Evolutionary conservation across 768 basidiomycete genomes (phyloP).

Genomic region (Amanita jacksonii): DNA sequence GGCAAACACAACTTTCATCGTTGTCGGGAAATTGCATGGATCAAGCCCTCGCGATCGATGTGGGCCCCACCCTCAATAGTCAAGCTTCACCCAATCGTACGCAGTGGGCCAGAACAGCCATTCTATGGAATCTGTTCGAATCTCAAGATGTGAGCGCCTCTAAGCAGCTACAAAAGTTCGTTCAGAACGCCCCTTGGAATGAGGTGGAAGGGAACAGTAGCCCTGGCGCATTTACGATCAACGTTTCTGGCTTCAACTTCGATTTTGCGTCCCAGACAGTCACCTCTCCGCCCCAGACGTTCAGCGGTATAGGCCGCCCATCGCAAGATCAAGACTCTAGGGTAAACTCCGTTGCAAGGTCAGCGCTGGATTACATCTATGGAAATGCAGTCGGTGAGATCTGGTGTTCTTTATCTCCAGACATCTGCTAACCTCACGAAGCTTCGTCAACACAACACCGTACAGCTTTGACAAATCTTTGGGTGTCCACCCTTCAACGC

Average conservation of each 20-base stretch:
- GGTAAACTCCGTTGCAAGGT: constrained; percentile 27
- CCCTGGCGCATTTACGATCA: constrained; percentile 27
- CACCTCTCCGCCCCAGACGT: constrained; percentile 32
- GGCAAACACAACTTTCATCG: constrained; percentile 36
- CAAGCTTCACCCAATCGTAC: constrained; percentile 27
- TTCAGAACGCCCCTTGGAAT: constrained; percentile 40
- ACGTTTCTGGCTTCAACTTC: constrained; percentile 42
- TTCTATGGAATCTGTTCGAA: constrained; percentile 51
- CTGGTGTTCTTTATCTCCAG: neutral
- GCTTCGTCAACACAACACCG: constrained; percentile 48
- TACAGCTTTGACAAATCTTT: constrained; percentile 40
- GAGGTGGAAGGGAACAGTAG: constrained; percentile 19
- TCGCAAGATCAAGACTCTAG: constrained; percentile 32
- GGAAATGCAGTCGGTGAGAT: constrained; percentile 46
- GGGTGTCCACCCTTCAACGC: constrained; percentile 43
- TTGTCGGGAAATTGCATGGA: constrained; percentile 36
- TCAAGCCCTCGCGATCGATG: constrained; percentile 48
- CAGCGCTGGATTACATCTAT: constrained; percentile 49
- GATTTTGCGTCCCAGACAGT: constrained; percentile 52
- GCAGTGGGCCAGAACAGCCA: constrained; percentile 45
- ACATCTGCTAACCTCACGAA: constrained; percentile 18
- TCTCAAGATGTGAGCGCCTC: constrained; percentile 35
- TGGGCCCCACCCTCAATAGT: constrained; percentile 33
- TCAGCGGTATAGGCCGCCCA: constrained; percentile 37
- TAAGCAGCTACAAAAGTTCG: constrained; percentile 33